phyloP scores from a whole-genome alignment of 1,284 basidiomycete genomes.

The Moesziomyces parantarcticus region DNA sequence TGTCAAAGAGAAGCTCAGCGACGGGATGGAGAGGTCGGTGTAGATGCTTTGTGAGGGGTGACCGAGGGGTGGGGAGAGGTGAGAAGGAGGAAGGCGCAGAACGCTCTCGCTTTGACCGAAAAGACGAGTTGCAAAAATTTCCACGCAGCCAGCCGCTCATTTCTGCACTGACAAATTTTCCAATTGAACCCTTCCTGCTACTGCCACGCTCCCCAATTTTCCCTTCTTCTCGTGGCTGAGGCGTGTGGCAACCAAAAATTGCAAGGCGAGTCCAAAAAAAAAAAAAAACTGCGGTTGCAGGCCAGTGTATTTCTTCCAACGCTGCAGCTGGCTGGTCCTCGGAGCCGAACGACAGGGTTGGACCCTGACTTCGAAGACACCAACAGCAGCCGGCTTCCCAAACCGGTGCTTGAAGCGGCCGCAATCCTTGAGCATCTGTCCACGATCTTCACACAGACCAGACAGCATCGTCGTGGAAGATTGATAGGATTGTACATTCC shows the following conservation, averaged over 20 bases:
- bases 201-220: no score
- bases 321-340: no score
- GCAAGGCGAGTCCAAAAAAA: no score
- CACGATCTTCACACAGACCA: neutral
- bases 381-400: no score
- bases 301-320: no score
- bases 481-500: neutral
- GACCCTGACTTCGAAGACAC: slow-evolving; percentile 2
- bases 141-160: neutral
- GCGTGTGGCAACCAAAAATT: neutral
- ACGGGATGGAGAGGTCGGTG: neutral
- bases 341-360: neutral
- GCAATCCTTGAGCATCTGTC: no score
- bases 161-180: neutral
- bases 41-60: neutral
- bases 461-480: neutral
- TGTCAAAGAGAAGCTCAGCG: neutral
- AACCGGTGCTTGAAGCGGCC: no score
- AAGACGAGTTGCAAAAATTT: neutral
- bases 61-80: neutral
- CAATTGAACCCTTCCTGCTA: neutral
- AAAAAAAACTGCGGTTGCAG: neutral
- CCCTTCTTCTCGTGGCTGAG: neutral
- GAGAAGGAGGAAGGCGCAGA: neutral
- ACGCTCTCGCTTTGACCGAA: neutral